Evolutionary conservation across 495 filamentous ascomycete species (phyloP), one percentile per base, ranked within the genome.

Genomic region (Cercophora newfieldiana): DNA sequence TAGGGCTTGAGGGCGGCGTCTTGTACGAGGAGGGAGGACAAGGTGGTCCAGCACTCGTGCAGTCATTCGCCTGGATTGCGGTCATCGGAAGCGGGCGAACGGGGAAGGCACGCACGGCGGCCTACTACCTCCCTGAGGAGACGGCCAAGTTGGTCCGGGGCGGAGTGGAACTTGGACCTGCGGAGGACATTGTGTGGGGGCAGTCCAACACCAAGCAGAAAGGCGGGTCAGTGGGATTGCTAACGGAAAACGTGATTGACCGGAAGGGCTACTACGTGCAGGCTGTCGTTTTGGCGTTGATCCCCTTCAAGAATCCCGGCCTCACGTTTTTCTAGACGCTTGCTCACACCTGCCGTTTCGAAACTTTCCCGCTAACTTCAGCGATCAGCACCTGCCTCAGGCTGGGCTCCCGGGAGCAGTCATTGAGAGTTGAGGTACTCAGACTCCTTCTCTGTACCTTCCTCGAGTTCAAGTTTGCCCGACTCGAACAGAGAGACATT

Each of bases 1-100:
- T 76, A 25, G 74, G 74, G 16, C 66, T 73, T 48, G 72, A 76
- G 56, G 74, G 74, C 24, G 72, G 74, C 21, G 59, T 76, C 8
- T 28, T 68, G 30, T 33, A 62, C n/a, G 57, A 67, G 29, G 6
- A n/a, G 0, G 51, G 22, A 0, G 16, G 1, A 2, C 1, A 26
- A 2, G 30, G 22, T 8, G 6, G 21, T 25, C 26, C 33, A 0
- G 0, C 49, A 7, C 33, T 60, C 14, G 57, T 76, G 48, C 54
- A 70, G 64, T 69, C 74, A 1, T 76, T 76, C 62, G 72, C 74
- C 18, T 75, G 74, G 72, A 61, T 73, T 24, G 69, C 67, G 14
- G 66, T 76, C 4, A 54, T 66, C 14, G 67, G 59, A 25, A 49
- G 28, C 0, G 65, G 58, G 12, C 37, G 57, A 0, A 65, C 48